Evolutionary conservation across 2,329 filamentous ascomycete genomes (phyloP).

Genomic region (Camillea tinctor): DNA sequence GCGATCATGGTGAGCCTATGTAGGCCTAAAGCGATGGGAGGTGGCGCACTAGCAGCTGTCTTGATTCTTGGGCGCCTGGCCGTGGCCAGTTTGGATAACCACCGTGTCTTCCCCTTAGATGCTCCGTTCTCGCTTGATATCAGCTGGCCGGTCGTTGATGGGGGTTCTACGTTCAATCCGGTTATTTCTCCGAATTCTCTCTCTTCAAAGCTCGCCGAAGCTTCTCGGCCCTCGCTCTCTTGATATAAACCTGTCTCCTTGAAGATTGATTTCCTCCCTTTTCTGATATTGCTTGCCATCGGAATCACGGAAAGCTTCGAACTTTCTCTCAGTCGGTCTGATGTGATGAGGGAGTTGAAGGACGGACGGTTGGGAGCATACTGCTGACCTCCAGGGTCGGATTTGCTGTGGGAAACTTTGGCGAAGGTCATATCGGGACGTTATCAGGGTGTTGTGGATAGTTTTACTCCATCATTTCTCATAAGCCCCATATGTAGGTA

Average conservation of each 20-base stretch:
- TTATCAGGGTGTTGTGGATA: not conserved
- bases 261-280: constrained; percentile 52
- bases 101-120: constrained; percentile 28
- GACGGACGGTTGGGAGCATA: constrained; percentile 37
- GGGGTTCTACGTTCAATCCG: constrained; percentile 25
- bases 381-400: constrained; percentile 17
- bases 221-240: constrained; percentile 28
- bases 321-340: constrained; percentile 51
- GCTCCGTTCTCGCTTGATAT: constrained; percentile 19
- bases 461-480: constrained; percentile 5
- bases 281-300: constrained; percentile 45
- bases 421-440: constrained; percentile 24
- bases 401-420: constrained; percentile 18
- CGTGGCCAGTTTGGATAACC: constrained; percentile 44
- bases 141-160: constrained; percentile 28
- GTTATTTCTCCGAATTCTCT: constrained; percentile 33
- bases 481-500: constrained; percentile 13
- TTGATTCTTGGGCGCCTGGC: constrained; percentile 42
- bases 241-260: constrained; percentile 49
- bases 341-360: constrained; percentile 51
- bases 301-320: constrained; percentile 40
- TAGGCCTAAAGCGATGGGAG: constrained; percentile 40
- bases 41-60: constrained; percentile 43
- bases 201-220: constrained; percentile 26
- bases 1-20: constrained; percentile 48